Evolutionary conservation across 1,284 basidiomycete species (phyloP).

Genomic region (Caloboletus firmus): DNA sequence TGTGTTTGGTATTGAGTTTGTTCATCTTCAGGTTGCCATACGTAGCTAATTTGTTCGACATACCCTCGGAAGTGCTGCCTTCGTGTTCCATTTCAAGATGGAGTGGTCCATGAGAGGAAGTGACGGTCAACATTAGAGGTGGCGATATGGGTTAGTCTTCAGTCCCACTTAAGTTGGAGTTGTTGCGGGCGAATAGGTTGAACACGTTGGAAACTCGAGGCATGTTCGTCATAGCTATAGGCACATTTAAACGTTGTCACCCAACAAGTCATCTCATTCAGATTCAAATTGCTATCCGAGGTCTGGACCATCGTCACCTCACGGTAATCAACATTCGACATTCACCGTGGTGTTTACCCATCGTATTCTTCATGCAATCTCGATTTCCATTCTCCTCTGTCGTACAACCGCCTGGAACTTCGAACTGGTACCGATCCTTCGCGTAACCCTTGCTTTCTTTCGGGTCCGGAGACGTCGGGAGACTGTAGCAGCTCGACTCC

Average conservation of each 20-base stretch:
- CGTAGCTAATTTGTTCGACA: not conserved
- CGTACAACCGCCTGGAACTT: conserved; percentile 6
- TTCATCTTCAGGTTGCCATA: not conserved
- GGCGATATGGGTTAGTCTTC: not conserved
- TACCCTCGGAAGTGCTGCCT: not conserved
- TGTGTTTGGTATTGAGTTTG: not conserved
- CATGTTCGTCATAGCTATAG: not conserved
- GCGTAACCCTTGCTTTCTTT: not conserved
- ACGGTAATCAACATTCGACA: not conserved
- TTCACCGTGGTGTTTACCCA: not conserved
- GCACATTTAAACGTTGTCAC: not conserved
- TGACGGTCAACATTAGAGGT: not conserved
- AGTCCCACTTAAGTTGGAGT: not conserved
- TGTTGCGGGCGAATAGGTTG: not conserved
- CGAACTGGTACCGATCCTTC: not conserved
- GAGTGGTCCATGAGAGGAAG: not conserved
- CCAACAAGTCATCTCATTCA: not conserved
- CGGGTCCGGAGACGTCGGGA: too few relatives aligned
- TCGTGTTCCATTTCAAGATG: conserved; percentile 7
- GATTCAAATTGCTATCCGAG: not conserved
- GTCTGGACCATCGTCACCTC: not conserved
- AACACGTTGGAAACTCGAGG: conserved; percentile 12
- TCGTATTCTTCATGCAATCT: conserved; percentile 10
- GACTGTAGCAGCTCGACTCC: not conserved
- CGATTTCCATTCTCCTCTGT: conserved; percentile 15